Evolutionary conservation across 768 basidiomycete species (phyloP), one percentile per base, ranked within the genome.

Genomic region (Psilocybe cubensis): DNA sequence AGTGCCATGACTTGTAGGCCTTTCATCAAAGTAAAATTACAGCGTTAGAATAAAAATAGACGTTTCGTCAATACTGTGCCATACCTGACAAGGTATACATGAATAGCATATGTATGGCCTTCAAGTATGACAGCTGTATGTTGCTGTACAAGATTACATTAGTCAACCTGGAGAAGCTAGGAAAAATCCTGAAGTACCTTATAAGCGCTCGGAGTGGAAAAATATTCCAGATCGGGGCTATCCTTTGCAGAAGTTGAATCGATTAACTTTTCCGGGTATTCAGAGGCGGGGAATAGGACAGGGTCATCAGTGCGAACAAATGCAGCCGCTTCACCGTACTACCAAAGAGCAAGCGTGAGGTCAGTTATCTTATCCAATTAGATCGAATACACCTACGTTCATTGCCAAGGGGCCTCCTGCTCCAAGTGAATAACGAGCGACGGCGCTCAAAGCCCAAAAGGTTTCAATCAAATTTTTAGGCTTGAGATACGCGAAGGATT

Each of bases 281-380:
- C 66, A 1, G 57, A 59, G 5, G 65, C 56, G 3, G 79, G 76
- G 65, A 85, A 85, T 2, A 87, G 64, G 10, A 61, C 63, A 1
- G 78, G 78, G 56, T 88, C 83, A 55, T 79, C 78, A 4, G 83
- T 78, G 12, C 85, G 82, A 40, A 84, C 68, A 62, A 89, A 88
- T 1, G 84, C 86, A 25, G 79, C 83, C 4, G 80, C 75, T 68
- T 88, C 87, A 12, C 74, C 79, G 29, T 79, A 72, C 79, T 81
- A 57, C 10, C 46, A 4, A 24, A 17, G 29, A 12, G 4, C 14
- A 8, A 4, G 20, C 18, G 52, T 21, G 23, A 23, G n/a, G 25
- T 14, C 24, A 50, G 28, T 18, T 1, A 5, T 11, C 18, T 33
- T 6, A 51, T 4, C 8, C 42, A 25, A 23, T 28, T n/a, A 29